phyloP scores from a whole-genome alignment of 148 eudicot genomes.

The Fagopyrum tataricum region DNA sequence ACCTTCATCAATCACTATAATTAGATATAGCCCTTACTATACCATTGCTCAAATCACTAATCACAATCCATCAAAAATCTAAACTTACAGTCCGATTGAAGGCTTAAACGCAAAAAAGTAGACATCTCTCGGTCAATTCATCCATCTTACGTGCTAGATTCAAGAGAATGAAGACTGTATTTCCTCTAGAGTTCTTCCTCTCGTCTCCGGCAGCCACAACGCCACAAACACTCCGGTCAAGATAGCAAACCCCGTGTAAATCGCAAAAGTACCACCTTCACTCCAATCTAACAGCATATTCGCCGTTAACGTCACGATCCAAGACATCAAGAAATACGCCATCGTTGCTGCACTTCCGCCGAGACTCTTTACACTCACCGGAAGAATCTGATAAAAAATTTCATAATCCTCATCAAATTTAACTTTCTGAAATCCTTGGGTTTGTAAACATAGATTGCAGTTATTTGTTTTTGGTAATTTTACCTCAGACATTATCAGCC shows the following conservation, averaged over 20 bases:
- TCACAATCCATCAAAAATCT: too few relatives aligned
- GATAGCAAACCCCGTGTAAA: slow-evolving; percentile 28
- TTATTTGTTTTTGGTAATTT: neutral
- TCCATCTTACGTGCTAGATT: neutral
- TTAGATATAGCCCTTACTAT: too few relatives aligned
- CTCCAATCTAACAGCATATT: slow-evolving; percentile 63
- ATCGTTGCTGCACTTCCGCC: slow-evolving; percentile 78
- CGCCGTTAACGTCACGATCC: slow-evolving; percentile 71
- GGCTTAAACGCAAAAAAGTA: too few relatives aligned
- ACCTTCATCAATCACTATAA: too few relatives aligned
- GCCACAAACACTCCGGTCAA: slow-evolving; percentile 28
- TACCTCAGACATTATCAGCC: slow-evolving; percentile 99
- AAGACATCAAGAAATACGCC: slow-evolving; percentile 55
- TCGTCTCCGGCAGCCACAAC: slow-evolving; percentile 45
- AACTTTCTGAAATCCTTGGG: neutral
- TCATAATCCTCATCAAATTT: neutral
- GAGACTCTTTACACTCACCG: slow-evolving; percentile 61
- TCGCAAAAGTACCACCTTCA: slow-evolving; percentile 53
- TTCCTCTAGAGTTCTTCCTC: slow-evolving; percentile 47
- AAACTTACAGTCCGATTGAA: too few relatives aligned
- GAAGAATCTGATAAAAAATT: slow-evolving; percentile 45
- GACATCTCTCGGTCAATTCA: too few relatives aligned
- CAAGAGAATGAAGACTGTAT: slow-evolving; percentile 46
- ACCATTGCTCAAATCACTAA: neutral
- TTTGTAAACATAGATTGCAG: neutral